phyloP scores from a whole-genome alignment of 1,139 yeast species.

The Kodamaea alishanica region DNA sequence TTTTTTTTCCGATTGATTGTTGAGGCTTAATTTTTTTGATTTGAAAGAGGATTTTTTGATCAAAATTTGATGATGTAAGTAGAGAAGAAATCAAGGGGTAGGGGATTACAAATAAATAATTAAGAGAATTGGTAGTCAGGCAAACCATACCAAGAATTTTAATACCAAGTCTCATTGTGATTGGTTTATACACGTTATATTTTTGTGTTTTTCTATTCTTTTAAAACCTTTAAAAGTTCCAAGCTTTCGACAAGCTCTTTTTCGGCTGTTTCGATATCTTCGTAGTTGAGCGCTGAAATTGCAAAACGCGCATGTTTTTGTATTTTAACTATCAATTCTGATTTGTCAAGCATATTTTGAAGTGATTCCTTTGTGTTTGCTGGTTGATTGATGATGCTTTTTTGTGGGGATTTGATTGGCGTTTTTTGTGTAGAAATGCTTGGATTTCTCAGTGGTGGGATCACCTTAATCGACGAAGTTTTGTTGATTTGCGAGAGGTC shows the following conservation, averaged over 20 bases:
- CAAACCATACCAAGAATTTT: too few relatives aligned
- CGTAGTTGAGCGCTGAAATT: constrained; percentile 89
- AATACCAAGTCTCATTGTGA: background rate
- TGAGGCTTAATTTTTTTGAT: too few relatives aligned
- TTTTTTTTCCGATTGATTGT: too few relatives aligned
- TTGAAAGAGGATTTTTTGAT: too few relatives aligned
- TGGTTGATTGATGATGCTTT: constrained; percentile 2
- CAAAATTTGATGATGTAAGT: too few relatives aligned
- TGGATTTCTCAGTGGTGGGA: constrained; percentile 22
- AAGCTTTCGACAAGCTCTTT: constrained; percentile 68
- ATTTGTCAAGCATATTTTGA: constrained; percentile 48
- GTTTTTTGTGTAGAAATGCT: background rate
- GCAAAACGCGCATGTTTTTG: constrained; percentile 91
- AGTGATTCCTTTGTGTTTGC: constrained; percentile 43
- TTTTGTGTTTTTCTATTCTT: constrained; percentile 5
- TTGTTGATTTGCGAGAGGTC: constrained; percentile 39
- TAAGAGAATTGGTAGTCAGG: too few relatives aligned
- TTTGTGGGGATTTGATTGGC: background rate
- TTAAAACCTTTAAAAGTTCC: constrained; percentile 29
- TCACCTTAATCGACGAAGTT: constrained; percentile 37
- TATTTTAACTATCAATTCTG: constrained; percentile 61
- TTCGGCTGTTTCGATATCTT: constrained; percentile 79
- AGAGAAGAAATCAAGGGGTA: too few relatives aligned
- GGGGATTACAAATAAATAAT: too few relatives aligned
- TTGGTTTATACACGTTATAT: background rate